phyloP scores from a whole-genome alignment of 2,329 filamentous ascomycete species.

The Pseudogymnoascus sp. region DNA sequence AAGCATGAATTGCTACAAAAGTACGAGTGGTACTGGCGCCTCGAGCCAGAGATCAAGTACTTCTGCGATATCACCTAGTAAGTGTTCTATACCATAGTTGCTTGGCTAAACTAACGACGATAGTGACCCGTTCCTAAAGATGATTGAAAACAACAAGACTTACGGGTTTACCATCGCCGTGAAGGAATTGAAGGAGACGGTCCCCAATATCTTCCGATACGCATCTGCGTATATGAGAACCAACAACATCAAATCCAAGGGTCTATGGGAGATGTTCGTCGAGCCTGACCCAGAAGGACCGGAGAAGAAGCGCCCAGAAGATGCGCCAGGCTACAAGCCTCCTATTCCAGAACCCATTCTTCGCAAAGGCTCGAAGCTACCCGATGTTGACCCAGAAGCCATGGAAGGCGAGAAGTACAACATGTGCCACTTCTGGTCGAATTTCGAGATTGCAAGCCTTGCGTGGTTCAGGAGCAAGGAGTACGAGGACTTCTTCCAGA shows the following conservation, averaged over 20 bases:
- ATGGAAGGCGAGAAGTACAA: conserved; percentile 99
- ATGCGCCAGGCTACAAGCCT: conserved; percentile 59
- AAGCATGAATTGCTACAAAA: conserved; percentile 91
- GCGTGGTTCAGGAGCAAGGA: conserved; percentile 96
- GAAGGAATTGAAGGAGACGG: conserved; percentile 94
- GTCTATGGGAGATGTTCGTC: conserved; percentile 97
- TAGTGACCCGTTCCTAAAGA: conserved; percentile 90
- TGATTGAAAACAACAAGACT: conserved; percentile 92
- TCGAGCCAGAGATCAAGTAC: conserved; percentile 99
- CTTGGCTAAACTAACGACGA: conserved; percentile 27
- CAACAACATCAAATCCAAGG: conserved; percentile 84
- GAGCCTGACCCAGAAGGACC: conserved; percentile 62
- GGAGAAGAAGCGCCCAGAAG: conserved; percentile 48
- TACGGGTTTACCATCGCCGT: conserved; percentile 99
- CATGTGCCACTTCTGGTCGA: conserved; percentile 99
- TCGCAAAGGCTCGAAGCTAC: conserved; percentile 64
- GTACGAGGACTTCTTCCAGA: conserved; percentile 96
- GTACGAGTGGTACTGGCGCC: conserved; percentile 99
- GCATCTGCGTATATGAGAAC: conserved; percentile 94
- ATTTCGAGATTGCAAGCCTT: conserved; percentile 93
- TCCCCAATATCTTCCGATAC: conserved; percentile 97
- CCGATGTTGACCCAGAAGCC: conserved; percentile 77
- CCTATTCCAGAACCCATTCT: conserved; percentile 74
- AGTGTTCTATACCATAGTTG: conserved; percentile 24
- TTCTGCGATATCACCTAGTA: conserved; percentile 99